A percentile compares a stretch with the other conserved stretches of the same genome.
phyloP scores from a whole-genome alignment of 176 grass and related monocot species.

The Olyra latifolia region DNA sequence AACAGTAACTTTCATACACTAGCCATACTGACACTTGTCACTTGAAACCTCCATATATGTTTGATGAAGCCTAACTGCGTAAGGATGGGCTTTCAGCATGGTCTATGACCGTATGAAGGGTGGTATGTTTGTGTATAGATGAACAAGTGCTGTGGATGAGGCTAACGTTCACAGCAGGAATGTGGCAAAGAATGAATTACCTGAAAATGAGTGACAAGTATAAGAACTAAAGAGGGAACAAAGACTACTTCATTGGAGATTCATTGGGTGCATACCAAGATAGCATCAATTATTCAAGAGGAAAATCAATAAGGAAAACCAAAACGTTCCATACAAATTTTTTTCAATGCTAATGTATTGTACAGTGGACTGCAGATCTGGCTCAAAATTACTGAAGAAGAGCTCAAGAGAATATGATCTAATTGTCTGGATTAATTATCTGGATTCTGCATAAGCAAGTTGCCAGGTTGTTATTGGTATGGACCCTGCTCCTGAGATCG shows the following conservation, averaged over 20 bases:
- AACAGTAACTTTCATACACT: neutral
- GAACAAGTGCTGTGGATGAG: neutral
- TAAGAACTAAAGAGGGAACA: neutral
- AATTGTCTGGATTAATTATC: too few species aligned
- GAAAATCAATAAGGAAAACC: neutral
- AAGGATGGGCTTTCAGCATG: neutral
- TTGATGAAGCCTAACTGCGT: neutral
- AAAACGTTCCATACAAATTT: neutral
- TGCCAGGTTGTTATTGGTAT: neutral
- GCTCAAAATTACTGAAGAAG: neutral
- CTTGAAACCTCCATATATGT: neutral
- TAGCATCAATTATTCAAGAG: neutral
- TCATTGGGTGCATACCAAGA: neutral
- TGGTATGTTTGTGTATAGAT: too few species aligned
- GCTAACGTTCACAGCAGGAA: neutral
- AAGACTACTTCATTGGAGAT: neutral
- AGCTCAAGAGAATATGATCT: neutral
- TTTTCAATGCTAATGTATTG: neutral
- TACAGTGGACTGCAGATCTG: neutral
- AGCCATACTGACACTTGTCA: neutral
- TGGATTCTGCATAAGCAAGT: neutral
- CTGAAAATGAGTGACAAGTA: neutral
- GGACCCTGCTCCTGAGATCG: too few species aligned
- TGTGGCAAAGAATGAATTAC: neutral
- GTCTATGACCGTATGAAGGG: neutral